Base-by-base conservation (phyloP, 164 flowering plant genomes). In the Chimonanthus salicifolius region DNA sequence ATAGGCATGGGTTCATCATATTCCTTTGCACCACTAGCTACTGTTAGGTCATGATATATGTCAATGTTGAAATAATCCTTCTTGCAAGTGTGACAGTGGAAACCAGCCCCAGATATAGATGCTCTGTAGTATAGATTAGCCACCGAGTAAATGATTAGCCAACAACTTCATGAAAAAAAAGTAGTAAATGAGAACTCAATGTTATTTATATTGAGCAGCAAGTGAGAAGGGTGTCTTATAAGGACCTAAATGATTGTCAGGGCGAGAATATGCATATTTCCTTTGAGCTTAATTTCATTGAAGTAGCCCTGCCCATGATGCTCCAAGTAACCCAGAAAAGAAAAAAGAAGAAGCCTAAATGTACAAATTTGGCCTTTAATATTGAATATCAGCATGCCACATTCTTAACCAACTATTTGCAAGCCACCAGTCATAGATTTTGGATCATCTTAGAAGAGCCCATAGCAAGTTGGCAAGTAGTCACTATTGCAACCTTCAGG, bases 1-100 rank as follows among this genome's bases (percentile, higher is more conserved):
- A 71, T 68, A 0, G 21, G 89, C 82, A 76, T 73, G 46, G 21
- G 43, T 78, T 87, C 94, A 58, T 75, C 84, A 73, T 86, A 88
- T 66, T 77, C 80, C 81, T 84, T 89, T 74, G 89, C 74, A 20
- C 88, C 91, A 79, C 88, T 82, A 68, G 86, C 75, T 60, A 81
- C 80, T 10, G 92, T 88, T 70, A 94, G 75, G 63, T 94, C 94
- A 67, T 88, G 71, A 82, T 86, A 88, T 6, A 85, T 73, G 65
- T 86, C 87, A 50, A 20, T 82, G 58, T 86, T 82, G 58, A 49
- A 71, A 80, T 85, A 94, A 67, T 80, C 72, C 82, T 88, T 92
- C 82, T 83, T 88, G 78, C 98, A 94, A 54, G 78, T 83, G 66
- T 67, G 58, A 72, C 98, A 94, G 64, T 83, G 82, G 58, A 90